Base-by-base conservation (phyloP, 2,329 filamentous ascomycete genomes). In the Colletotrichum echinochloae region DNA sequence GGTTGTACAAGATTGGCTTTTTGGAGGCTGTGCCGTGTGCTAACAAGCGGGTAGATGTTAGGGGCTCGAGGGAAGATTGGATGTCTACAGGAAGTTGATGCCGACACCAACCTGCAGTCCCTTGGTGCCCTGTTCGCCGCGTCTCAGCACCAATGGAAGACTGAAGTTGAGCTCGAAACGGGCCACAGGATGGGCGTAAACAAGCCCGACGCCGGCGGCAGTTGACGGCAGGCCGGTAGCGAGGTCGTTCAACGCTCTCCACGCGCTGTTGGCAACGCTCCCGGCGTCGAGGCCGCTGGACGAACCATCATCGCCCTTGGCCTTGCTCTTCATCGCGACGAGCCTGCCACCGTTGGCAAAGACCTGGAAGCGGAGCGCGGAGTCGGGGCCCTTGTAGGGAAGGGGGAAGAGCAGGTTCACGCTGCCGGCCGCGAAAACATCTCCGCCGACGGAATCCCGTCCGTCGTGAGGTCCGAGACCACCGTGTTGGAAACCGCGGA, bases 121-220 rank as follows among this genome's bases (percentile, higher is more conserved):
- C 83, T 99, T 99, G 65, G 95, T 89, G 20, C 90, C 91, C 75
- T 96, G 91, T 82, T 99, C 96, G 44, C 94, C 94, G 73, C 88
- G 91, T 69, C 96, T 88, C 77, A 94, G 81, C 23, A 95, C 91
- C 70, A 99, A 80, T 1, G 96, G 96, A 74, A 99, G 81, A 76
- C 93, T 94, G 79, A 99, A 97, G 82, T 99, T 99, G 75, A 99
- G 85, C 84, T 99, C 96, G 74, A 99, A 98, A 66, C 96, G 86
- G 14, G 96, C 96, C 26, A 95, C 92, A 0, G 95, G 95, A 77
- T 98, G 95, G 4, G 95, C 96, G 79, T 99, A 99, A 1, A 99
- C 95, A 28, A 99, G 83, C 0, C 96, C 96, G 16, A 98, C 83
- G 33, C 96, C 96, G 1, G 94, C 95, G 2, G 95, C 92, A 41